A percentile compares a stretch with the other conserved stretches of the same genome.
Conservation (phyloP, 73 alveolate species). For the Paramecium sonneborni region DNA sequence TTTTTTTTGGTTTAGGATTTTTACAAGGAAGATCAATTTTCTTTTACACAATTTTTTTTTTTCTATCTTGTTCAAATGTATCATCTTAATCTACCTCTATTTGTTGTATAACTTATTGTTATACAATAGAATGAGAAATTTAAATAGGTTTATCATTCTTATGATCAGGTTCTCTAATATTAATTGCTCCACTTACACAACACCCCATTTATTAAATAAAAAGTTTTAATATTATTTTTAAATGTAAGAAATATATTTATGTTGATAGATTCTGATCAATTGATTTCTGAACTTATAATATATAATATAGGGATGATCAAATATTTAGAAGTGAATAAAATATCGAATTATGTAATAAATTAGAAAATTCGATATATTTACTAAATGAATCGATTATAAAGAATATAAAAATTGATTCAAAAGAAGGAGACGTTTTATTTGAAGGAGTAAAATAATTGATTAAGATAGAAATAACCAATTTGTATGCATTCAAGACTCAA, state of each 20-base stretch:
- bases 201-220: not conserved
- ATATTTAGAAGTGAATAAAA: too few species aligned
- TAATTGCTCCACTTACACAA: not conserved
- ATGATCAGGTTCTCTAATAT: not conserved
- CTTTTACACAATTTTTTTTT: not conserved
- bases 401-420: not conserved
- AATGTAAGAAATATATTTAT: not conserved
- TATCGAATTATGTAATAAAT: too few species aligned
- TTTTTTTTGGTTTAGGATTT: not conserved
- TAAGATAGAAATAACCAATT: too few species aligned
- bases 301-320: too few species aligned
- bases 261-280: not conserved
- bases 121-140: not conserved
- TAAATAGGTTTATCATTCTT: not conserved
- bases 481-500: too few species aligned
- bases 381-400: not conserved
- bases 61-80: not conserved
- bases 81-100: not conserved
- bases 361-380: too few species aligned
- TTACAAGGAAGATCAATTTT: not conserved
- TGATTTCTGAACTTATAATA: not conserved
- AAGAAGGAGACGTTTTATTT: too few species aligned
- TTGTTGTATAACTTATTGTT: not conserved
- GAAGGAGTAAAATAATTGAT: too few species aligned
- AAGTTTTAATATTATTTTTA: not conserved